These are phyloP conservation scores for Malbranchea zuffiana DNA, from an alignment of 2,329 filamentous ascomycete genomes.

Conservation along the genomic window DNA sequence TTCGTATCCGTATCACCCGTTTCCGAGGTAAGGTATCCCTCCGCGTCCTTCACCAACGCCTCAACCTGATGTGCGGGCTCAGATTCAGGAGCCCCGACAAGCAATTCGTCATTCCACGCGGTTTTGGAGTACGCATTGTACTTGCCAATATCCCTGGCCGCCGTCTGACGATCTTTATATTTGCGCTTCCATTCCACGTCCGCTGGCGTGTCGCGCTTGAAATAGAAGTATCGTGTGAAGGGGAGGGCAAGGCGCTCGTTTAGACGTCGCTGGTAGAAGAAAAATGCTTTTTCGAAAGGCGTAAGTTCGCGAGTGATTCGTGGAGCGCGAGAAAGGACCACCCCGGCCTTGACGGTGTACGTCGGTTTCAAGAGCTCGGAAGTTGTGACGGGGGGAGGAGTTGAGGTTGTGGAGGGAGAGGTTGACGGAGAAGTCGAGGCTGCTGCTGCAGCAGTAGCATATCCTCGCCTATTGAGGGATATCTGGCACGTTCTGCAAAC, in stretches of 20 bases:
- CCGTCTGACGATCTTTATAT: constrained; percentile 61
- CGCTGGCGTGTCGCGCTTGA: constrained; percentile 75
- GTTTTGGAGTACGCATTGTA: constrained; percentile 65
- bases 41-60: constrained; percentile 63
- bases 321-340: constrained; percentile 80
- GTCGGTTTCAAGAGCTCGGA: constrained; percentile 25
- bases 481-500: constrained; percentile 37
- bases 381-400: constrained; percentile 19
- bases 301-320: constrained; percentile 73
- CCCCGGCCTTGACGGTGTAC: constrained; percentile 49
- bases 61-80: constrained; percentile 55
- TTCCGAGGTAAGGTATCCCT: constrained; percentile 35
- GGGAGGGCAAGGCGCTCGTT: constrained; percentile 84
- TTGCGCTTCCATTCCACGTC: constrained; percentile 88
- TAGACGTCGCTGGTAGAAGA: constrained; percentile 92
- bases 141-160: constrained; percentile 72
- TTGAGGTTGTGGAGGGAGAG: constrained; percentile 29
- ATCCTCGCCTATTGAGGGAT: constrained; percentile 30
- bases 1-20: constrained; percentile 26
- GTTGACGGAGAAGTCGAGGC: constrained; percentile 26
- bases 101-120: constrained; percentile 85
- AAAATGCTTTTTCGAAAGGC: constrained; percentile 84
- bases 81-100: constrained; percentile 60
- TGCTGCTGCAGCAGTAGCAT: constrained; percentile 32
- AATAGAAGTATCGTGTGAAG: constrained; percentile 88